Percentiles rank a stretch among this genome's conserved stretches.
Evolutionary conservation across 1,284 basidiomycete genomes (phyloP).

Genomic region (Leccinum pachyderme): DNA sequence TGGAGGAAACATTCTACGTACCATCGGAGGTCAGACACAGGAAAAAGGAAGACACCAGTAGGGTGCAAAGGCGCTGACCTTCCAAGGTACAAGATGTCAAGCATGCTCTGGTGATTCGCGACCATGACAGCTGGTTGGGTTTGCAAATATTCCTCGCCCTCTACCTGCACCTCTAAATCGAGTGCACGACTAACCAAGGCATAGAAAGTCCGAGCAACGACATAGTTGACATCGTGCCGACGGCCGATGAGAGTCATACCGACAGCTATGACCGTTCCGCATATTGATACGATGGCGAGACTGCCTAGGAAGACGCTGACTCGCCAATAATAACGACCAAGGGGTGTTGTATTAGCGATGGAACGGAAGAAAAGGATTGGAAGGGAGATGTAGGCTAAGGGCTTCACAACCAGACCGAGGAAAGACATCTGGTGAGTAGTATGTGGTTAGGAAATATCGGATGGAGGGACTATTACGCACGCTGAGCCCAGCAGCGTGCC

Average conservation of each 20-base stretch:
- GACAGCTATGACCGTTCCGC: constrained; percentile 73
- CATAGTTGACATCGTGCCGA: constrained; percentile 81
- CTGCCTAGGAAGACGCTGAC: constrained; percentile 73
- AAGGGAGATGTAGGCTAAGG: constrained; percentile 70
- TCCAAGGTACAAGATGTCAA: constrained; percentile 85
- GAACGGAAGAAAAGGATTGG: constrained; percentile 62
- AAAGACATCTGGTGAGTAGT: constrained; percentile 51
- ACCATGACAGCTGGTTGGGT: constrained; percentile 74
- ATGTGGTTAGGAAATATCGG: constrained; percentile 13
- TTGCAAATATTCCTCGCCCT: constrained; percentile 82
- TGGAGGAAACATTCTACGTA: constrained; percentile 76
- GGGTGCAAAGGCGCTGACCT: constrained; percentile 46
- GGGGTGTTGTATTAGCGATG: constrained; percentile 52
- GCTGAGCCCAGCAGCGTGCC: constrained; percentile 24
- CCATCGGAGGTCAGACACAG: constrained; percentile 1
- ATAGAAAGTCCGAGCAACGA: constrained; percentile 88
- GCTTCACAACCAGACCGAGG: constrained; percentile 56
- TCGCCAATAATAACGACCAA: constrained; percentile 72
- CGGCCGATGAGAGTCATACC: constrained; percentile 71
- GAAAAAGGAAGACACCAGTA: constrained; percentile 1
- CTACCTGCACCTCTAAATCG: constrained; percentile 74
- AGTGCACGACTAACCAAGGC: constrained; percentile 62
- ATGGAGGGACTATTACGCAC: constrained; percentile 19
- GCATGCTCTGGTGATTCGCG: constrained; percentile 92
- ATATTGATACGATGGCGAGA: constrained; percentile 71